These are phyloP conservation scores for Trametes versicolor DNA, from an alignment of 1,284 basidiomycete genomes.

Conservation along the genomic window DNA sequence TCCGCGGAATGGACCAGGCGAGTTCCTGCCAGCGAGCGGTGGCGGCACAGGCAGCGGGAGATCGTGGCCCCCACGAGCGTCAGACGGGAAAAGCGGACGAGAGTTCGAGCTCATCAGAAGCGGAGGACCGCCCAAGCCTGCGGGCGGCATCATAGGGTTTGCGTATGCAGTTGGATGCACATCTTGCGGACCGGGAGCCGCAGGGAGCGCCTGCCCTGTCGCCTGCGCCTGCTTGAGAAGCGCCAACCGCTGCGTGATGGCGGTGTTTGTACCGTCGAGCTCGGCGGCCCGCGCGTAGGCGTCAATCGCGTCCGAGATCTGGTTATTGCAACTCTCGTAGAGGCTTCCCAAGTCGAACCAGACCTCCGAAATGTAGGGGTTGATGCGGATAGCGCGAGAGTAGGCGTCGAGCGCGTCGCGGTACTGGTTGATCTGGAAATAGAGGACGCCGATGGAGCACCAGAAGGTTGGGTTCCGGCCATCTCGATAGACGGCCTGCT, in stretches of 20 bases:
- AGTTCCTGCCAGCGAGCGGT: conserved; percentile 57
- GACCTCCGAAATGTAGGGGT: conserved; percentile 98
- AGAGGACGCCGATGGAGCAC: conserved; percentile 99
- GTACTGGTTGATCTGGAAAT: conserved; percentile 99
- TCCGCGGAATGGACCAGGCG: conserved; percentile 77
- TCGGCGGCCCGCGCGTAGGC: conserved; percentile 94
- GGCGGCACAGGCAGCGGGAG: conserved; percentile 71
- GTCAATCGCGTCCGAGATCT: conserved; percentile 98
- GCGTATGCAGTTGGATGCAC: conserved; percentile 96
- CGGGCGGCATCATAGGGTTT: conserved; percentile 73
- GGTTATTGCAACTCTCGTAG: conserved; percentile 99
- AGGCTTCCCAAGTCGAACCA: conserved; percentile 99
- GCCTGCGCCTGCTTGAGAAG: conserved; percentile 85
- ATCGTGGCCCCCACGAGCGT: conserved; percentile 69
- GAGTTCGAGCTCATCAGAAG: conserved; percentile 58
- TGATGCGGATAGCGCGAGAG: conserved; percentile 97
- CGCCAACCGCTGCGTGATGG: conserved; percentile 82
- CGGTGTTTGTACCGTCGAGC: conserved; percentile 84
- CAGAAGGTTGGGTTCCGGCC: conserved; percentile 99
- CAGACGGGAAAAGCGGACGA: conserved; percentile 66
- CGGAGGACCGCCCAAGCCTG: conserved; percentile 67
- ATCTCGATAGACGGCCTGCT: conserved; percentile 98
- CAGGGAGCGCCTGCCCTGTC: conserved; percentile 80
- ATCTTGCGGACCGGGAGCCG: conserved; percentile 91
- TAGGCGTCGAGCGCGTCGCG: conserved; percentile 98